A percentile compares a stretch with the other conserved stretches of the same genome.
These are phyloP conservation scores for Lolium perenne DNA, from an alignment of 176 grass and related monocot genomes.

Conservation along the genomic window DNA sequence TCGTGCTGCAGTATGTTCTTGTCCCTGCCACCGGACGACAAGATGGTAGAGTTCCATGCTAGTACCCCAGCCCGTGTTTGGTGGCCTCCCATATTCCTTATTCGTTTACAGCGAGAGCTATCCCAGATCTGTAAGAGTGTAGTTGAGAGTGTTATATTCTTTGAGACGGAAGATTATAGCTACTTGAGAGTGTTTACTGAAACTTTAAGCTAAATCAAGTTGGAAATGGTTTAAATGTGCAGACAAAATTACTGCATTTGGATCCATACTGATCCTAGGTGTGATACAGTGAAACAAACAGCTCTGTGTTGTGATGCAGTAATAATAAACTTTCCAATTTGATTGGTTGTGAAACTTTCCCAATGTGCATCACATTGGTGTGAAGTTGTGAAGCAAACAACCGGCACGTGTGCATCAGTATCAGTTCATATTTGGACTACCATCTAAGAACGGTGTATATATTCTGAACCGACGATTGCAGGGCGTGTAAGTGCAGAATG, in stretches of 20 bases:
- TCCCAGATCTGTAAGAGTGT: constrained; percentile 82
- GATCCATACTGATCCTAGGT: too few species aligned
- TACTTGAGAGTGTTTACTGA: neutral
- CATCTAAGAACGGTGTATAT: neutral
- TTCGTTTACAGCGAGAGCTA: constrained; percentile 80
- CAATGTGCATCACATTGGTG: neutral
- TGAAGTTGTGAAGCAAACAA: neutral
- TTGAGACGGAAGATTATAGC: neutral
- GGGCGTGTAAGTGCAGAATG: neutral
- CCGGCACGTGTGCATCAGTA: too few species aligned
- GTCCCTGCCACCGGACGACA: constrained; percentile 95
- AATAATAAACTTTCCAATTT: too few species aligned
- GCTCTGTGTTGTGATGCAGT: too few species aligned
- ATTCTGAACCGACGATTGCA: neutral
- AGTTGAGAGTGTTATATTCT: neutral
- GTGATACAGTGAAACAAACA: too few species aligned
- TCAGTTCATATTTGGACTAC: too few species aligned
- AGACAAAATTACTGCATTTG: neutral
- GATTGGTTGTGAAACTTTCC: neutral
- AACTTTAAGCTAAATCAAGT: neutral
- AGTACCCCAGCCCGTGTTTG: constrained; percentile 79
- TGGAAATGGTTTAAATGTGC: neutral
- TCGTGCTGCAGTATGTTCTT: constrained; percentile 95
- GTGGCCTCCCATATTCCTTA: constrained; percentile 89
- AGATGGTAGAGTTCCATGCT: constrained; percentile 88